These are phyloP conservation scores for Trichoderma brevicompactum DNA, from an alignment of 2,329 filamentous ascomycete genomes.

Conservation along the genomic window DNA sequence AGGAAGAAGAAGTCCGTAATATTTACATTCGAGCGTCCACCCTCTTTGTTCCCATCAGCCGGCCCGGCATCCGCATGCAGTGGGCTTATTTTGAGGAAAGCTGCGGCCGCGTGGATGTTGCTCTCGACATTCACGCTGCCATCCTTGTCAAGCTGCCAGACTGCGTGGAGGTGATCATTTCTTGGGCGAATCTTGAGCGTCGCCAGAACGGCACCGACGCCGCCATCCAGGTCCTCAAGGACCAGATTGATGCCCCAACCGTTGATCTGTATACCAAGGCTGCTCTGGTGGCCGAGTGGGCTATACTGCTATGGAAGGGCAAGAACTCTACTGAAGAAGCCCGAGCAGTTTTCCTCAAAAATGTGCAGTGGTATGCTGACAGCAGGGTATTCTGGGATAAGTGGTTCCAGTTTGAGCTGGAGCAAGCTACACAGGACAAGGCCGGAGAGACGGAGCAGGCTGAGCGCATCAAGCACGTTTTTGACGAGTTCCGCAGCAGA, in stretches of 20 bases:
- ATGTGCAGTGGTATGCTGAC: slow-evolving; percentile 81
- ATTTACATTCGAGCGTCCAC: slow-evolving; percentile 88
- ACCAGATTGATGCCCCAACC: slow-evolving; percentile 73
- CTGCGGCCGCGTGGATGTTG: slow-evolving; percentile 73
- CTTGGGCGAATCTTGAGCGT: slow-evolving; percentile 83
- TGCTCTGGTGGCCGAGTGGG: slow-evolving; percentile 86
- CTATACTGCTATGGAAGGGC: slow-evolving; percentile 81
- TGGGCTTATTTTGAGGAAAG: slow-evolving; percentile 96
- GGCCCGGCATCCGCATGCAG: slow-evolving; percentile 81
- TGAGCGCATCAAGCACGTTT: slow-evolving; percentile 77
- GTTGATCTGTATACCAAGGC: slow-evolving; percentile 82
- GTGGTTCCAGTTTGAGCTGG: slow-evolving; percentile 87
- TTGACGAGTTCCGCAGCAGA: slow-evolving; percentile 73
- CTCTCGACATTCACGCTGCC: slow-evolving; percentile 81
- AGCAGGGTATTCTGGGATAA: slow-evolving; percentile 88
- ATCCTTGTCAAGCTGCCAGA: slow-evolving; percentile 78
- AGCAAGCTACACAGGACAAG: slow-evolving; percentile 56
- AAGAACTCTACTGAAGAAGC: slow-evolving; percentile 82
- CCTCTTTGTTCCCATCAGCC: slow-evolving; percentile 83
- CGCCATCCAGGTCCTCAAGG: slow-evolving; percentile 81
- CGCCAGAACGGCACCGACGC: slow-evolving; percentile 83
- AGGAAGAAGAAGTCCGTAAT: slow-evolving; percentile 87
- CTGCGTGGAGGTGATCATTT: slow-evolving; percentile 85
- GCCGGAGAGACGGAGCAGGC: slow-evolving; percentile 53
- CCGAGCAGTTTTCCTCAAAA: slow-evolving; percentile 79